Evolutionary conservation across 2,329 filamentous ascomycete species (phyloP).

Genomic region (Aspergillus candidus): DNA sequence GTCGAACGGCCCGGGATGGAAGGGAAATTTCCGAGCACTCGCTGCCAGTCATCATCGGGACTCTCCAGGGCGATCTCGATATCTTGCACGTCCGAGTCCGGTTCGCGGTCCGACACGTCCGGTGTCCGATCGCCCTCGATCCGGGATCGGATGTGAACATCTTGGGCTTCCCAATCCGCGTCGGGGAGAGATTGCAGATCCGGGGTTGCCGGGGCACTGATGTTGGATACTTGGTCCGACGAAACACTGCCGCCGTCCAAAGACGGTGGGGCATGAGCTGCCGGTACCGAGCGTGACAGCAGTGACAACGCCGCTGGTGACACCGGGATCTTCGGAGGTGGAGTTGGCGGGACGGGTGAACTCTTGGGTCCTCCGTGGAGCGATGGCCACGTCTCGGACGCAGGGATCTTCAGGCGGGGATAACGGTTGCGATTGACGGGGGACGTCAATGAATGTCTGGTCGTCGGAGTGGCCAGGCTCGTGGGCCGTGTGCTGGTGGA

Average conservation of each 20-base stretch:
- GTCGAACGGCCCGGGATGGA: conserved; percentile 26
- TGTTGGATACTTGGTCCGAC: conserved; percentile 76
- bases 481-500: conserved; percentile 44
- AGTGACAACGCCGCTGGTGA: conserved; percentile 69
- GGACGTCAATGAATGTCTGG: conserved; percentile 32
- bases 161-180: conserved; percentile 53
- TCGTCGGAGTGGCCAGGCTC: conserved; percentile 41
- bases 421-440: conserved; percentile 45
- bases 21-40: conserved; percentile 37
- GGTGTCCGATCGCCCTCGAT: conserved; percentile 24
- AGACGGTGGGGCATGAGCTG: conserved; percentile 74
- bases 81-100: conserved; percentile 22
- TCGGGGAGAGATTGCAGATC: conserved; percentile 56
- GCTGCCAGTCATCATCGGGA: conserved; percentile 55
- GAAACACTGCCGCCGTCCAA: conserved; percentile 74
- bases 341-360: conserved; percentile 43
- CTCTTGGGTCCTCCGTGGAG: conserved; percentile 49
- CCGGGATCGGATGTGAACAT: conserved; percentile 31
- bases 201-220: conserved; percentile 81
- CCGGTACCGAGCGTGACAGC: conserved; percentile 65
- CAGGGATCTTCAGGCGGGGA: conserved; percentile 55
- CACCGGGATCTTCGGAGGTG: conserved; percentile 58
- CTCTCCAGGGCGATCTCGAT: conserved; percentile 36
- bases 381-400: conserved; percentile 51
- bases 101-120: conserved; percentile 19